phyloP scores from a whole-genome alignment of 2,329 filamentous ascomycete species.

The Apiospora kogelbergensis region DNA sequence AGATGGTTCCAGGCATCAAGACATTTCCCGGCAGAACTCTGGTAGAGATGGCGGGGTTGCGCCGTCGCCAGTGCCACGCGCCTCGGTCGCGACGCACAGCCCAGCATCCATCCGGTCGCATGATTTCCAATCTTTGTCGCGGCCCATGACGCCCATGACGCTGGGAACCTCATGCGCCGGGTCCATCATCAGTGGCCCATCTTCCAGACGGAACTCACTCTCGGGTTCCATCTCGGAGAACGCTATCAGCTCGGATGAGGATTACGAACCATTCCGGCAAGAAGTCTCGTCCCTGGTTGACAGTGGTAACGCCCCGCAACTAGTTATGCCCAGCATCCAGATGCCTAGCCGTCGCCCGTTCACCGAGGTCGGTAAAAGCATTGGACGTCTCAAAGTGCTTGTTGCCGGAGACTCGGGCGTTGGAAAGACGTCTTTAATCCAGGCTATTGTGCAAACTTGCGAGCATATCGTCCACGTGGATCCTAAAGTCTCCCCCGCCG shows the following conservation, averaged over 20 bases:
- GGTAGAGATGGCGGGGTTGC: background rate
- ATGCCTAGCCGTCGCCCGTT: conserved; percentile 90
- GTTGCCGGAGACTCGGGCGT: conserved; percentile 77
- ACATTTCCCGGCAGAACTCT: conserved; percentile 9
- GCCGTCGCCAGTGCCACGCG: conserved; percentile 30
- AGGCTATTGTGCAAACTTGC: conserved; percentile 81
- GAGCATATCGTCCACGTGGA: conserved; percentile 95
- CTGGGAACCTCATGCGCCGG: conserved; percentile 39
- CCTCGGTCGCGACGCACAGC: conserved; percentile 32
- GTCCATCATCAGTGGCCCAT: conserved; percentile 47
- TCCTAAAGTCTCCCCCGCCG: conserved; percentile 45
- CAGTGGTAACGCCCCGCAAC: conserved; percentile 63
- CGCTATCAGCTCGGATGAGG: conserved; percentile 45
- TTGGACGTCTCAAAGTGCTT: conserved; percentile 88
- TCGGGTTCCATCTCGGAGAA: conserved; percentile 49
- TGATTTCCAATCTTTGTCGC: conserved; percentile 34
- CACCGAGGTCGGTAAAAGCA: conserved; percentile 77
- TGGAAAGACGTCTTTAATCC: conserved; percentile 88
- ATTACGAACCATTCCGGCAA: conserved; percentile 41
- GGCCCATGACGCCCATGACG: conserved; percentile 46
- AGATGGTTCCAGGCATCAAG: conserved; percentile 17
- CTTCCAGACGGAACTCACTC: conserved; percentile 53
- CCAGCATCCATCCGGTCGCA: conserved; percentile 29
- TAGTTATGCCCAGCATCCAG: conserved; percentile 96
- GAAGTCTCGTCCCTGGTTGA: conserved; percentile 45